A percentile compares a stretch with the other conserved stretches of the same genome.
These are phyloP conservation scores for Taphrina wiesneri DNA, from an alignment of 1,139 yeast species.

Conservation along the genomic window DNA sequence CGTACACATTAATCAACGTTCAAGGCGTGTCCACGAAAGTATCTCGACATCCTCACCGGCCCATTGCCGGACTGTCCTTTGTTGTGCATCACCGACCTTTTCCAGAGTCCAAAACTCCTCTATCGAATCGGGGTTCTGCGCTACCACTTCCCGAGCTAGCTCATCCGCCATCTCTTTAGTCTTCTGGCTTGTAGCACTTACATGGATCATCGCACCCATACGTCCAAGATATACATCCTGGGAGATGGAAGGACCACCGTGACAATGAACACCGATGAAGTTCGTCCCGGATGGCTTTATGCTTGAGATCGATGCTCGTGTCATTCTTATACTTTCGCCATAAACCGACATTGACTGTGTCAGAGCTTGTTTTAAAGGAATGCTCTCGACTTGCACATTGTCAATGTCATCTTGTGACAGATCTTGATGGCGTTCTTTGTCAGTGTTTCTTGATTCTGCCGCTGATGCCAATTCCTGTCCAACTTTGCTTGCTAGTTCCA, in stretches of 20 bases:
- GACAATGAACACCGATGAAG: conserved; percentile 21
- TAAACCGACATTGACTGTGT: conserved; percentile 27
- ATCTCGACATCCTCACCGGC: conserved; percentile 23
- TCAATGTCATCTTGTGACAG: conserved; percentile 2
- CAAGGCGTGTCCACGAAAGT: conserved; percentile 22
- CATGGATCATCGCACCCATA: conserved; percentile 21
- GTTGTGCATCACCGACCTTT: conserved; percentile 28
- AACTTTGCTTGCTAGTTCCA: not conserved
- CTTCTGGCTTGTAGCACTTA: not conserved
- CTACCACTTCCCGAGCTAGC: conserved; percentile 34
- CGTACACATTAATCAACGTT: not conserved
- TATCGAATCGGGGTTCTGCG: conserved; percentile 33
- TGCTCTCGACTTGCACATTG: not conserved
- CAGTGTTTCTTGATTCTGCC: not conserved
- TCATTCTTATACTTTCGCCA: conserved; percentile 20
- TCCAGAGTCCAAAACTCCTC: conserved; percentile 29
- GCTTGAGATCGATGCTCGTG: not conserved
- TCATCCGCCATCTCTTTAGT: conserved; percentile 11
- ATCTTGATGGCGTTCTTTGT: not conserved
- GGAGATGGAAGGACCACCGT: conserved; percentile 20
- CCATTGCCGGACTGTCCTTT: conserved; percentile 31
- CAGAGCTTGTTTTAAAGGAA: conserved; percentile 1
- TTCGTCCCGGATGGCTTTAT: not conserved
- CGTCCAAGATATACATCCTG: conserved; percentile 15
- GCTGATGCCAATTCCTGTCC: conserved; percentile 2